phyloP scores from a whole-genome alignment of 2,329 filamentous ascomycete genomes.

The Lachnellula occidentalis region DNA sequence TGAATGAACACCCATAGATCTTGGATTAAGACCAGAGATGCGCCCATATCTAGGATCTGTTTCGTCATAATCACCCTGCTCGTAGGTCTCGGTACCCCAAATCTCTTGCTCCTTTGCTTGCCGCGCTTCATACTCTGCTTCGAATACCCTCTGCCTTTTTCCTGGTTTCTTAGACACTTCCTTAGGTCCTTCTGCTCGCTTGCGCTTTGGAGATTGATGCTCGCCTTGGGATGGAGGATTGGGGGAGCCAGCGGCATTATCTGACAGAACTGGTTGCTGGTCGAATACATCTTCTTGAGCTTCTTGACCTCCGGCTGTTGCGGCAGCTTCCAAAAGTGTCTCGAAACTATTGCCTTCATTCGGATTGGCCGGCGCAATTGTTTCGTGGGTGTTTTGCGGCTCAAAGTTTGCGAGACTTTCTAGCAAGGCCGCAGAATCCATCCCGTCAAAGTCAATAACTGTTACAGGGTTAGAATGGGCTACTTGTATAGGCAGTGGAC shows the following conservation, averaged over 20 bases:
- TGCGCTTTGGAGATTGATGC: neutral
- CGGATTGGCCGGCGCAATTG: slow-evolving; percentile 1
- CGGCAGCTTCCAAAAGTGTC: slow-evolving; percentile 25
- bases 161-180: neutral
- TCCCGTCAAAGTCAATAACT: slow-evolving; percentile 16
- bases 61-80: slow-evolving; percentile 12
- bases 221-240: neutral
- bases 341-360: slow-evolving; percentile 22
- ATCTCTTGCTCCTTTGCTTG: slow-evolving; percentile 24
- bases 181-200: neutral
- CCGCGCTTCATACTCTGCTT: slow-evolving; percentile 12
- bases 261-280: neutral
- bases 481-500: neutral
- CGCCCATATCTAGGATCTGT: slow-evolving; percentile 2
- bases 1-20: slow-evolving; percentile 26
- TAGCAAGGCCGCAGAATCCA: slow-evolving; percentile 23
- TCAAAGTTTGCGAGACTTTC: slow-evolving; percentile 25
- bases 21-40: slow-evolving; percentile 16
- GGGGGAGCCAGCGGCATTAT: neutral
- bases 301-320: slow-evolving; percentile 20
- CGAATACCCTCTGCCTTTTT: slow-evolving; percentile 9
- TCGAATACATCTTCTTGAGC: neutral
- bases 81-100: slow-evolving; percentile 25
- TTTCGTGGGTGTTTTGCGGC: slow-evolving; percentile 5
- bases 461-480: slow-evolving; percentile 14